phyloP scores from a whole-genome alignment of 164 flowering plant genomes.

The Vitis rotundifolia region DNA sequence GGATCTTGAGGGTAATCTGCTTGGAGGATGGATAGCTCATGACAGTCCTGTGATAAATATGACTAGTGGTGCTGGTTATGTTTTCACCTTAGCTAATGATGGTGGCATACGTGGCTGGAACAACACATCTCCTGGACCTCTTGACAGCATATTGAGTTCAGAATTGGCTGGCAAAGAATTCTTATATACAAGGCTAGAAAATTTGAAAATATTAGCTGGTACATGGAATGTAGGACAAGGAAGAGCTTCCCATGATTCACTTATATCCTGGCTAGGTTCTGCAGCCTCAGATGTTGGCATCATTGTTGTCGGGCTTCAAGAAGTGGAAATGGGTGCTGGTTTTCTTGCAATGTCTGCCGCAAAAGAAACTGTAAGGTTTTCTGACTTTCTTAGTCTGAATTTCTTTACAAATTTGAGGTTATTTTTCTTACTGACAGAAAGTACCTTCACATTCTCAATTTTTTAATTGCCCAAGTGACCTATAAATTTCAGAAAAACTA shows the following conservation, averaged over 20 bases:
- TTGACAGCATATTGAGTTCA: slow-evolving; percentile 63
- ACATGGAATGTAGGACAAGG: slow-evolving; percentile 99
- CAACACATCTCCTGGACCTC: slow-evolving; percentile 75
- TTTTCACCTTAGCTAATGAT: slow-evolving; percentile 82
- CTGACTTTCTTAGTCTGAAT: neutral
- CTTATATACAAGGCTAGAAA: slow-evolving; percentile 61
- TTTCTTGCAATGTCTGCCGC: slow-evolving; percentile 99
- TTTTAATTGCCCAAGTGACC: no score
- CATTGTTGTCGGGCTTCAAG: slow-evolving; percentile 92
- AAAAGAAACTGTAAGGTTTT: slow-evolving; percentile 82
- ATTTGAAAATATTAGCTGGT: slow-evolving; percentile 66
- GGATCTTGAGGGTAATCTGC: slow-evolving; percentile 74
- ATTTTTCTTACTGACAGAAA: no score
- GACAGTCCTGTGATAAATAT: slow-evolving; percentile 70
- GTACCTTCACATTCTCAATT: no score
- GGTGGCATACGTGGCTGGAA: slow-evolving; percentile 99
- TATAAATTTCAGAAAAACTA: no score
- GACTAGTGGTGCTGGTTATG: slow-evolving; percentile 65
- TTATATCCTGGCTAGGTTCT: slow-evolving; percentile 82
- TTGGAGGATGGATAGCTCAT: slow-evolving; percentile 90
- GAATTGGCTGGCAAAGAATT: slow-evolving; percentile 76
- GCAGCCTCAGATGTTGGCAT: slow-evolving; percentile 75
- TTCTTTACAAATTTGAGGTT: no score
- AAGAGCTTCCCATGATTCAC: slow-evolving; percentile 77
- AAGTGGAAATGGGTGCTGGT: slow-evolving; percentile 99